Evolutionary conservation across 257 asterid species (phyloP), one percentile per base, ranked within the genome.

Genomic region (Thymus mandschuricus): DNA sequence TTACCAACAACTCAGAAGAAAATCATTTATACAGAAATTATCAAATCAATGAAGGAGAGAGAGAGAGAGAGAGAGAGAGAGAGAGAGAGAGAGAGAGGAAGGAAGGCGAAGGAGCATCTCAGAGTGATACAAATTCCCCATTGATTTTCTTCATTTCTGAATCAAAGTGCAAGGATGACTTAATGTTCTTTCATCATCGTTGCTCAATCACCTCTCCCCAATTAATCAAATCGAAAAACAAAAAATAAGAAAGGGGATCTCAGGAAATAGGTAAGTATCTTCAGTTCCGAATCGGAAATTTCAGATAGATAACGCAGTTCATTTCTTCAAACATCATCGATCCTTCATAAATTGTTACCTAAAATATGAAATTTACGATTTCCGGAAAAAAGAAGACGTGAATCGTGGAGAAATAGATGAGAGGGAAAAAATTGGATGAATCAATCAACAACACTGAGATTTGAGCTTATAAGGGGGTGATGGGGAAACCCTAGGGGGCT

Each of bases 161-260:
- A 87, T 89, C 96, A 83, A 76, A 87, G 96, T 87, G 96, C 92
- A 89, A 89, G 94, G 96, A 89, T 87, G 80, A 87, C 95, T 56
- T 78, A 44, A 38, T 7, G 10, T 64, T 13, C 43, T 55, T 69
- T 89, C 96, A 78, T 89, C 96, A 50, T 21, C 0, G 90, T 82
- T 82, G 87, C 88, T 75, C 55, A 54, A 21, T 51, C 71, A 55
- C 30, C 72, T 0, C 3, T 1, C 30, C 63, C 29, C 2, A 63
- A 13, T 1, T 51, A 28, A 51, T 2, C 8, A 57, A 28, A 51
- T 2, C 8, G 3, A 6, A 9, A 10, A 51, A 57, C 1, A 62
- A 40, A 33, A 3, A 10, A 5, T 2, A 27, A 13, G 21, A 27
- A 5, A 6, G 12, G 3, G 70, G 89, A 82, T 80, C 91, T 83